Base-by-base conservation (phyloP, 1,139 yeast genomes). In the Hansenula sp. region DNA sequence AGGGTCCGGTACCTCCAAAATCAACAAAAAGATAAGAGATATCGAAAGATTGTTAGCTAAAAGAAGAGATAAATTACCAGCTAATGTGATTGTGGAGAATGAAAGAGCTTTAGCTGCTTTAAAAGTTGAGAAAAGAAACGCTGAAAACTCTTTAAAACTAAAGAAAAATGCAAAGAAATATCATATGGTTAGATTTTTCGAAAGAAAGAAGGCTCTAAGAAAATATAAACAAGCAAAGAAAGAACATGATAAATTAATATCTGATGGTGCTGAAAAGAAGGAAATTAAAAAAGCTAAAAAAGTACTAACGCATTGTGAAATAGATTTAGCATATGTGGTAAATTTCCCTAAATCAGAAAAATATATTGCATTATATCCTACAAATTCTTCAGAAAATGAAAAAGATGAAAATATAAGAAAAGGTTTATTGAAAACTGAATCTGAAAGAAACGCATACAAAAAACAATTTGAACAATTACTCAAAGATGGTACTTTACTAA, bases 181-280 rank as follows among this genome's bases (percentile, higher is more conserved):
- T 61, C 97, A 88, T 57, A 90, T 89, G 94, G 92, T 92, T 37
- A 73, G 94, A 50, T 92, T 94, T 57, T 87, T 92, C 48, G 98
- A 92, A 61, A 76, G 75, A 54, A 88, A 90, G 66, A 94, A 92
- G 72, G 95, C 97, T 1, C 56, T 76, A 26, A 72, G 97, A 55
- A 77, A 71, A 47, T 77, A 88, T 54, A 83, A 82, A 48, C 81
- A 81, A 50, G 79, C 82, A 2, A 66, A 68, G 45, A 82, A 77
- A 43, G 66, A 62, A 13, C 48, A 55, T 22, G 57, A 57, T 13
- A 52, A 48, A 7, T 45, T 53, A 24, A 54, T 54, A 2, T 45
- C 43, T 2, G 55, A 48, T 3, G 57, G 59, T 16, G 72, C 66
- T 22, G 67, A 69, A 18, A 72, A 73, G 52, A 79, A 79, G 46